Percentiles rank a stretch among this genome's conserved stretches.
These are phyloP conservation scores for Floccularia luteovirens DNA, from an alignment of 768 basidiomycete genomes.

Conservation along the genomic window DNA sequence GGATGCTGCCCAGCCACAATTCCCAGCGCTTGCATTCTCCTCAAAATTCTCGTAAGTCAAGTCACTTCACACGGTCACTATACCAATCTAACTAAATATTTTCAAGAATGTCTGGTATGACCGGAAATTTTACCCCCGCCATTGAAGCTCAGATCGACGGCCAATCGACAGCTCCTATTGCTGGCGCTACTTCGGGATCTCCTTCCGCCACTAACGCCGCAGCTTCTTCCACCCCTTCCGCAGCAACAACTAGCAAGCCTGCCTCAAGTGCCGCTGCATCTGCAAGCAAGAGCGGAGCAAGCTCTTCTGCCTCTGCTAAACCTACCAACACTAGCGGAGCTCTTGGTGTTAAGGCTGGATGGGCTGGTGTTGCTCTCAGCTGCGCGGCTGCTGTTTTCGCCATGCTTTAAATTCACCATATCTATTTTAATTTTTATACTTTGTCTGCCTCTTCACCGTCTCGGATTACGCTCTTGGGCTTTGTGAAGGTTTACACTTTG, in stretches of 20 bases:
- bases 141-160: slow-evolving; percentile 55
- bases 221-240: slow-evolving; percentile 9
- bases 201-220: slow-evolving; percentile 15
- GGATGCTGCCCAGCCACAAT: slow-evolving; percentile 44
- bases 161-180: slow-evolving; percentile 49
- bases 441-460: no score
- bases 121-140: slow-evolving; percentile 53
- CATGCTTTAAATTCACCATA: slow-evolving; percentile 23
- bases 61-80: background rate
- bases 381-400: slow-evolving; percentile 26
- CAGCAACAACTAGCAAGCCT: slow-evolving; percentile 9
- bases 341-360: slow-evolving; percentile 18
- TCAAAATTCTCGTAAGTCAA: slow-evolving; percentile 63
- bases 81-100: background rate
- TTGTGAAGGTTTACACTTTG: no score
- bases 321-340: slow-evolving; percentile 13
- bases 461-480: no score
- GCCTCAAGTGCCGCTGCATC: slow-evolving; percentile 13
- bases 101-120: slow-evolving; percentile 58
- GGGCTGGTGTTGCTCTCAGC: slow-evolving; percentile 21
- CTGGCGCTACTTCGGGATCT: slow-evolving; percentile 23
- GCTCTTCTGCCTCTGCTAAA: slow-evolving; percentile 8
- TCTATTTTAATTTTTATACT: no score
- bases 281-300: slow-evolving; percentile 3
- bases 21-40: slow-evolving; percentile 66